Evolutionary conservation across 352 stramenopile genomes (phyloP).

Genomic region (Pilasporangium apinafurcum): DNA sequence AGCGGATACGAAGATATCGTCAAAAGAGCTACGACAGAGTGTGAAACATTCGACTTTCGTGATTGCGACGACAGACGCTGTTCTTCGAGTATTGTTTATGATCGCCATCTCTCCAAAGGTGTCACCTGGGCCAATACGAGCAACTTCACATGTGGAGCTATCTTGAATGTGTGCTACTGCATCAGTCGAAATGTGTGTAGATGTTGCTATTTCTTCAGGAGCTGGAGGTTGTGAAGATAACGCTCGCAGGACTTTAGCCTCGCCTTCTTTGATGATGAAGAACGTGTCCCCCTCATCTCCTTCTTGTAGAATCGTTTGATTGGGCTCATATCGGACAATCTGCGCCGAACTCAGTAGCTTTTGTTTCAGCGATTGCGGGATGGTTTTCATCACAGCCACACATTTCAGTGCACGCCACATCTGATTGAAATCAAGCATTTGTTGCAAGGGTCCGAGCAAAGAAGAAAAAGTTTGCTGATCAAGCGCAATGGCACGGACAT

Average conservation of each 20-base stretch:
- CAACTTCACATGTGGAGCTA: slow-evolving; percentile 22
- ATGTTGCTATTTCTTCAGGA: too few relatives aligned
- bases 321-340: slow-evolving; percentile 30
- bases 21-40: slow-evolving; percentile 60
- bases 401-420: slow-evolving; percentile 47
- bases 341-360: slow-evolving; percentile 31
- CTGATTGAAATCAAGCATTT: slow-evolving; percentile 71
- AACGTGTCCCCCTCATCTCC: slow-evolving; percentile 48
- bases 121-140: slow-evolving; percentile 35
- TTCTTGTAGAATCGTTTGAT: slow-evolving; percentile 35
- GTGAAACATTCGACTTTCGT: slow-evolving; percentile 65
- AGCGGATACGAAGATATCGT: slow-evolving; percentile 31
- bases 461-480: slow-evolving; percentile 89
- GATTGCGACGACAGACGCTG: slow-evolving; percentile 54
- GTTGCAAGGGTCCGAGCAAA: slow-evolving; percentile 86
- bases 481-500: slow-evolving; percentile 58
- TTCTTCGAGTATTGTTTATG: slow-evolving; percentile 40
- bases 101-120: slow-evolving; percentile 64
- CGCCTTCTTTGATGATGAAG: slow-evolving; percentile 51
- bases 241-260: slow-evolving; percentile 29
- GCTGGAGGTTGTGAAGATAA: slow-evolving; percentile 16
- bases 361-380: slow-evolving; percentile 29
- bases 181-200: too few relatives aligned
- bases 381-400: slow-evolving; percentile 43
- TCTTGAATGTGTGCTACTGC: slow-evolving; percentile 1